A percentile compares a stretch with the other conserved stretches of the same genome.
Evolutionary conservation across 805 yeast genomes (phyloP).

Genomic region (Priceomyces fermenticarens): DNA sequence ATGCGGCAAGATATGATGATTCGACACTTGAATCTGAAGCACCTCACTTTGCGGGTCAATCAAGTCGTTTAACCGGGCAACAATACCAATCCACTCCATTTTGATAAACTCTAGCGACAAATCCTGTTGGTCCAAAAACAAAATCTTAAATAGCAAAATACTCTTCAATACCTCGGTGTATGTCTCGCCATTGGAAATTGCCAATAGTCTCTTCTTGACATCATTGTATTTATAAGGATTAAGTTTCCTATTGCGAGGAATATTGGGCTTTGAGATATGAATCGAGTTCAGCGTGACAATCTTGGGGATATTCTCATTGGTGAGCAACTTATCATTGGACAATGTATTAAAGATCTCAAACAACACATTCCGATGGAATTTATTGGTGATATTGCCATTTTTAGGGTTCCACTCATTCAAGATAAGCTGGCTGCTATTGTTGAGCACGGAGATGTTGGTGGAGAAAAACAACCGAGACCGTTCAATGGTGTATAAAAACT

Average conservation of each 20-base stretch:
- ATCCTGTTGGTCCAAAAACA: constrained; percentile 17
- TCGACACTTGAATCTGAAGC: constrained; percentile 23
- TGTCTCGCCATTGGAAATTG: constrained; percentile 5
- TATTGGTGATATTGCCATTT: constrained; percentile 10
- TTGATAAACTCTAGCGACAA: constrained; percentile 13
- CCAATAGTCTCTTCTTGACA: constrained; percentile 1
- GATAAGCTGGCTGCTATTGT: constrained; percentile 13
- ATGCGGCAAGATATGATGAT: constrained; percentile 31
- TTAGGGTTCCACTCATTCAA: constrained; percentile 15
- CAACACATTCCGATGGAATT: constrained; percentile 7
- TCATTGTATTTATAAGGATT: constrained; percentile 3
- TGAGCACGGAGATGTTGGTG: constrained; percentile 10
- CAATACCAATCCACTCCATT: constrained; percentile 15
- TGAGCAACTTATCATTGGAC: constrained; percentile 10
- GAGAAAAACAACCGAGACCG: constrained; percentile 19
- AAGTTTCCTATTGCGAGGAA: constrained; percentile 1
- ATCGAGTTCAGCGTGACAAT: constrained; percentile 3
- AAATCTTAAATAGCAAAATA: constrained; percentile 19
- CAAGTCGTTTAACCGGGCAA: constrained; percentile 13
- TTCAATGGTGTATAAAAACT: constrained; percentile 26
- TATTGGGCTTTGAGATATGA: constrained; percentile 1
- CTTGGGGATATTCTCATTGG: constrained; percentile 5
- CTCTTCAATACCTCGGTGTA: constrained; percentile 6
- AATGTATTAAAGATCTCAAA: constrained; percentile 9
- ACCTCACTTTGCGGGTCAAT: constrained; percentile 5